Conservation (phyloP, 192 early-diverging fungal species). For the Podila horticola region DNA sequence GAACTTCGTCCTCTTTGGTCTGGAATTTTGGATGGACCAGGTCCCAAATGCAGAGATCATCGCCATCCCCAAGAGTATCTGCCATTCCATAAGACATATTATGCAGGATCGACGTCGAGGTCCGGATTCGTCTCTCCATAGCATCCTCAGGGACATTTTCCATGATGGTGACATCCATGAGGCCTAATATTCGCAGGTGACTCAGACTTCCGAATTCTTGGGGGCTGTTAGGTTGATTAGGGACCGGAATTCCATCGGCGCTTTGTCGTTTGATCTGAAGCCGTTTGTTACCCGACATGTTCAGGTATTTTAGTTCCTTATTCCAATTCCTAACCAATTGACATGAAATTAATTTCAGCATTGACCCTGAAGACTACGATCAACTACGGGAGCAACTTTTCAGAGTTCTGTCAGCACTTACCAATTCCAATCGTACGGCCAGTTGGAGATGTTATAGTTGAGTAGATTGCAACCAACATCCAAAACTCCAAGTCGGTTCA, state of each 20-base stretch:
- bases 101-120: constrained; percentile 82
- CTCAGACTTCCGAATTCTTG: constrained; percentile 84
- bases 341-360: no score
- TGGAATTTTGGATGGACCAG: constrained; percentile 88
- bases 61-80: constrained; percentile 76
- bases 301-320: constrained; percentile 85
- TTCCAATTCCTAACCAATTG: constrained; percentile 80
- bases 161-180: constrained; percentile 89
- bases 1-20: constrained; percentile 84
- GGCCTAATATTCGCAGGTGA: constrained; percentile 81
- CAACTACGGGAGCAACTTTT: background rate
- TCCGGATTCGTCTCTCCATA: constrained; percentile 82
- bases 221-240: constrained; percentile 59
- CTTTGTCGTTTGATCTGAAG: constrained; percentile 84
- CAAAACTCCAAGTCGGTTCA: constrained; percentile 76
- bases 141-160: constrained; percentile 81
- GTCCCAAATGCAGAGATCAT: constrained; percentile 85
- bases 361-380: no score
- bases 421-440: constrained; percentile 98
- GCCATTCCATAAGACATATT: constrained; percentile 90
- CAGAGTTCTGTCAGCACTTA: constrained; percentile 20
- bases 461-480: constrained; percentile 90
- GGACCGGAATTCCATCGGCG: constrained; percentile 46
- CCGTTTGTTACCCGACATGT: constrained; percentile 90
- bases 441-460: constrained; percentile 94